Evolutionary conservation across 1,139 yeast genomes (phyloP).

Genomic region (Debaryomycetaceae sp.): DNA sequence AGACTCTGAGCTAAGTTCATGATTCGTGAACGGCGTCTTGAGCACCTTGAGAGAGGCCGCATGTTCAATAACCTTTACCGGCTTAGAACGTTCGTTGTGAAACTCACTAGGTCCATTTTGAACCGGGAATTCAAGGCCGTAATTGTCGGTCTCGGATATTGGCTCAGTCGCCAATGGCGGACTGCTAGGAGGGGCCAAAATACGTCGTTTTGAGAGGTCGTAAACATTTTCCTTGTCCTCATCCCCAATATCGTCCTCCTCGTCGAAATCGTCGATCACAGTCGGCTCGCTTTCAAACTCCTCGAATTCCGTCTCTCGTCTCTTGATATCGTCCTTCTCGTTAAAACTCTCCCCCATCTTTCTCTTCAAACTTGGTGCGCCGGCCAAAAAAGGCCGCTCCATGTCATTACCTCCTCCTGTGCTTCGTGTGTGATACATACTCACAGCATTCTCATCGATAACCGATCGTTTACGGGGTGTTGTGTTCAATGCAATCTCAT

Average conservation of each 20-base stretch:
- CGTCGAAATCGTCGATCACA: constrained; percentile 16
- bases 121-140: constrained; percentile 18
- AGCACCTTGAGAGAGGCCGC: neutral
- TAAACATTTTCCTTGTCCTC: constrained; percentile 1
- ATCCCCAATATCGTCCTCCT: constrained; percentile 8
- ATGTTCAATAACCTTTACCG: constrained; percentile 5
- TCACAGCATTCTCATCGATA: constrained; percentile 39
- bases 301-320: constrained; percentile 23
- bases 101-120: constrained; percentile 25
- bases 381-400: constrained; percentile 18
- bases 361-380: constrained; percentile 38
- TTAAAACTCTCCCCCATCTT: constrained; percentile 47
- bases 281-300: constrained; percentile 15
- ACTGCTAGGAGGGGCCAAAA: constrained; percentile 28
- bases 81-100: constrained; percentile 1
- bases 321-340: constrained; percentile 42
- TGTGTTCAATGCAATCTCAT: constrained; percentile 25
- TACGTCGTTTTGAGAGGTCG: constrained; percentile 1
- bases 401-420: constrained; percentile 3
- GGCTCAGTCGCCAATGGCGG: constrained; percentile 25
- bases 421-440: constrained; percentile 33
- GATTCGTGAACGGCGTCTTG: constrained; percentile 1
- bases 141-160: constrained; percentile 25
- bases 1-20: constrained; percentile 35
- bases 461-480: constrained; percentile 32